Evolutionary conservation across 495 filamentous ascomycete genomes (phyloP).

Genomic region (Tuber umbilicatum): DNA sequence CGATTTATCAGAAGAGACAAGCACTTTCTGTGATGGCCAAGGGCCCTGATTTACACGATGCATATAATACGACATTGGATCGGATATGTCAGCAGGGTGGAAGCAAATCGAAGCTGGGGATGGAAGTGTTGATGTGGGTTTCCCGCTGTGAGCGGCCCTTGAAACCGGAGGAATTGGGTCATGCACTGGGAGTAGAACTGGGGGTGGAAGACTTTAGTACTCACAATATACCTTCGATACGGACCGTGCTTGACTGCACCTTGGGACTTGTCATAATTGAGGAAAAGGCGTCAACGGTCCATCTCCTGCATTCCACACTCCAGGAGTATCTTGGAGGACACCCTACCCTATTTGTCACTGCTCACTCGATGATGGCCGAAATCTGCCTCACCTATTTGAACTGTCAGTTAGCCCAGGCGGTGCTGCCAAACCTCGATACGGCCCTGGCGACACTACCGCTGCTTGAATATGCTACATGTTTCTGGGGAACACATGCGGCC

Average conservation of each 20-base stretch:
- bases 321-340: background rate
- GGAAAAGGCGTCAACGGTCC: background rate
- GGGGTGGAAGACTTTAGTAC: background rate
- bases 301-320: background rate
- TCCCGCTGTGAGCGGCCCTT: background rate
- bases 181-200: background rate
- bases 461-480: background rate
- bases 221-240: background rate
- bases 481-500: background rate
- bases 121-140: background rate
- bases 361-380: background rate
- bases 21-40: background rate
- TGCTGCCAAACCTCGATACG: background rate
- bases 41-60: background rate
- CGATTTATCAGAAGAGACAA: background rate
- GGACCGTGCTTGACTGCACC: background rate
- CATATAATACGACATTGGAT: background rate
- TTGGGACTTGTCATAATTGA: background rate
- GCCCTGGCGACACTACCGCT: background rate
- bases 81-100: background rate
- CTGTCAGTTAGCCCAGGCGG: background rate
- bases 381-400: background rate
- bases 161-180: background rate
- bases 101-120: background rate
- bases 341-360: background rate